These are phyloP conservation scores for Mitragyna speciosa DNA, from an alignment of 257 asterid species.

Conservation along the genomic window DNA sequence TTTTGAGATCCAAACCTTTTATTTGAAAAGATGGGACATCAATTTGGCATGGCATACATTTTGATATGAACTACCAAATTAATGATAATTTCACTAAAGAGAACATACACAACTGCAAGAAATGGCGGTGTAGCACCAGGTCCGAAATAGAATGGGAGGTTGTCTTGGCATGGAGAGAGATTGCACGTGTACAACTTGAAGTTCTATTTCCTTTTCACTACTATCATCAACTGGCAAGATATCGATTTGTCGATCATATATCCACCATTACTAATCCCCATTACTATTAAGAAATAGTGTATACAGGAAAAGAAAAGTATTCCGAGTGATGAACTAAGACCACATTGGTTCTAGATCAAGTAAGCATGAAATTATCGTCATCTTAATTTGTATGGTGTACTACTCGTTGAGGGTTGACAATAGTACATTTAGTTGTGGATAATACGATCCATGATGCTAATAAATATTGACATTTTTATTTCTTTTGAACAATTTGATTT, in stretches of 20 bases:
- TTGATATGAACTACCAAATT: neutral
- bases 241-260: neutral
- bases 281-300: neutral
- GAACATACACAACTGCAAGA: too few relatives aligned
- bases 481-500: neutral
- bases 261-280: too few relatives aligned
- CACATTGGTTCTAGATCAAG: neutral
- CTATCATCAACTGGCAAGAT: neutral
- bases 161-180: neutral
- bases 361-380: neutral
- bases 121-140: neutral
- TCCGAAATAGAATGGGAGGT: neutral
- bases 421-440: too few relatives aligned
- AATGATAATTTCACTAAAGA: too few relatives aligned
- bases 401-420: too few relatives aligned
- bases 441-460: too few relatives aligned
- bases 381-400: too few relatives aligned
- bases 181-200: slow-evolving; percentile 15
- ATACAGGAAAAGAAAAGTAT: neutral
- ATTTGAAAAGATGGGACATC: neutral
- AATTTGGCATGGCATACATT: neutral
- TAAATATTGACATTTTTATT: neutral
- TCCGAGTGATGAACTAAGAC: too few relatives aligned
- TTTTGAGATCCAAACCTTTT: neutral
- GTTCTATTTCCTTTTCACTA: neutral